Evolutionary conservation across 176 grass and related monocot genomes (phyloP), one percentile per base, ranked within the genome.

Genomic region (Ampelocalamus luodianensis): DNA sequence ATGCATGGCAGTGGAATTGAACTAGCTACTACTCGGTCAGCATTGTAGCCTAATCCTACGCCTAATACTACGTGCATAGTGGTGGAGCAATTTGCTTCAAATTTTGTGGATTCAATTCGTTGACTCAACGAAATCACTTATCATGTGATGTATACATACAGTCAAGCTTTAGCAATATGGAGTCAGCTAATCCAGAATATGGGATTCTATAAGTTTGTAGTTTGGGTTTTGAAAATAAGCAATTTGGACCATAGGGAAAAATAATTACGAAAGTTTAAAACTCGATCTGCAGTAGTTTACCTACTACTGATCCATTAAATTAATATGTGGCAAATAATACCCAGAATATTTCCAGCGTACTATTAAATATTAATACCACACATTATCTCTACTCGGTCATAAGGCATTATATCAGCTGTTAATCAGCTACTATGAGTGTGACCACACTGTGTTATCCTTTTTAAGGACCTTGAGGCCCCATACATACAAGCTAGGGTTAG

Each of bases 391-490:
- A 15, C 27, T 34, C 27, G 5, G 64, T 37, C 64, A 18, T 20
- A 16, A 72, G 5, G n/a, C n/a, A 27, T 62, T 10, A 62, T 48
- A 24, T 44, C 27, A 11, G n/a, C 7, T 36, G 42, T 46, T 34
- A 36, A 22, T 48, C 23, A 49, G 2, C 5, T 7, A 20, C 32
- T 7, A 62, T 46, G 46, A 66, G 38, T 17, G n/a, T 69, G 11
- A 15, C 75, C 44, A 64, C 58, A 65, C 4, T 0, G 1, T 63
- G 65, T 2, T 64, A 51, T 72, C 55, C 44, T 24, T 70, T 88
- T 42, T 0, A 12, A 79, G 54, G 26, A 79, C 86, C 68, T 15
- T 12, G 13, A 72, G 87, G 45, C 13, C 80, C 87, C 86, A 78
- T 34, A 23, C 24, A 23, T 32, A 45, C 43, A 34, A 27, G 9